Conservation (phyloP, 2,329 filamentous ascomycete species). For the Aspergillus aculeatinus region DNA sequence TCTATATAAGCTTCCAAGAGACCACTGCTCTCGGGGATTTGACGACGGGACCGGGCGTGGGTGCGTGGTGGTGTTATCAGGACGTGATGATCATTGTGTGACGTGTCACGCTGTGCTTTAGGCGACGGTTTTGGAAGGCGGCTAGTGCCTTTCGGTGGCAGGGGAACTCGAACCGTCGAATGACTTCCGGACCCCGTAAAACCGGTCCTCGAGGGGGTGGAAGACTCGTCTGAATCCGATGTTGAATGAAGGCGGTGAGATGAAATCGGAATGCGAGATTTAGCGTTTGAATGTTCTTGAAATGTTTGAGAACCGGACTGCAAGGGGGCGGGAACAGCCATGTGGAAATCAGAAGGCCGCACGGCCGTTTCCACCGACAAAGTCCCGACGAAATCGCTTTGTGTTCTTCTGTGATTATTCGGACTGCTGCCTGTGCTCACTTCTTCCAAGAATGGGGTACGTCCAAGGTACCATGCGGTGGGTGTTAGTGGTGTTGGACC, state of each 20-base stretch:
- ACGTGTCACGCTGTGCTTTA: constrained; percentile 28
- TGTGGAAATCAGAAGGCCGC: constrained; percentile 31
- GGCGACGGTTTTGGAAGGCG: constrained; percentile 43
- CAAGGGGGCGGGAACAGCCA: constrained; percentile 36
- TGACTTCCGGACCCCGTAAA: constrained; percentile 33
- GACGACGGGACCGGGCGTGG: constrained; percentile 34
- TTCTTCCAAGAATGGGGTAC: constrained; percentile 45
- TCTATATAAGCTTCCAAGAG: constrained; percentile 73
- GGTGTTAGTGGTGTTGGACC: constrained; percentile 63
- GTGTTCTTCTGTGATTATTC: constrained; percentile 39
- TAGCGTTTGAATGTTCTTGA: constrained; percentile 35
- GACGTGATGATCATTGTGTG: constrained; percentile 29
- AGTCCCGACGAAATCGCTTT: constrained; percentile 58
- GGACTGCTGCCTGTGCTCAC: constrained; percentile 30
- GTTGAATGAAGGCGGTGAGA: constrained; percentile 40
- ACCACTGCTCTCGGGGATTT: constrained; percentile 51
- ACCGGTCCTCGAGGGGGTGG: constrained; percentile 35
- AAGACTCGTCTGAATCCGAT: constrained; percentile 43
- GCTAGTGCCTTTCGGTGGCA: constrained; percentile 42
- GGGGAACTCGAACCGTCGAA: constrained; percentile 28
- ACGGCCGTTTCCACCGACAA: constrained; percentile 28
- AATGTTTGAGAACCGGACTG: constrained; percentile 28
- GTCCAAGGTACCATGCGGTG: constrained; percentile 63
- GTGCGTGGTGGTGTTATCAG: constrained; percentile 33
- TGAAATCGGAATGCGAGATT: constrained; percentile 48